These are phyloP conservation scores for Curvularia verruculosa DNA, from an alignment of 2,329 filamentous ascomycete genomes.

Conservation along the genomic window DNA sequence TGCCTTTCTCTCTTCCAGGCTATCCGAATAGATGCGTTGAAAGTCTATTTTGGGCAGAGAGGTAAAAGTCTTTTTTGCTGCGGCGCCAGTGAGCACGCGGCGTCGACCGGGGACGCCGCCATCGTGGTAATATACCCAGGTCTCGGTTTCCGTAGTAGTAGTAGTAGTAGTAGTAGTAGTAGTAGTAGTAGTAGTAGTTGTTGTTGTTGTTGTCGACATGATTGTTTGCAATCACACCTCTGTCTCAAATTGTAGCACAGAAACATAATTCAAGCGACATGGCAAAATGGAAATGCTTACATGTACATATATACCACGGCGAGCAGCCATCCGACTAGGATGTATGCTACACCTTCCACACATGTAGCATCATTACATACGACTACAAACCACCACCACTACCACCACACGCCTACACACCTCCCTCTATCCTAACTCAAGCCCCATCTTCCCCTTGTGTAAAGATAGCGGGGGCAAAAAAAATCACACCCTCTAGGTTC, in stretches of 20 bases:
- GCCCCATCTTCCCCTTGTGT: too few relatives aligned
- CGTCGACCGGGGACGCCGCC: constrained; percentile 38
- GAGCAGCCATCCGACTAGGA: background rate
- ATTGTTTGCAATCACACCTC: too few relatives aligned
- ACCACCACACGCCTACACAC: background rate
- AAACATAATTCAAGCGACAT: too few relatives aligned
- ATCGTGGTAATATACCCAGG: constrained; percentile 42
- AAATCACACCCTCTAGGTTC: too few relatives aligned
- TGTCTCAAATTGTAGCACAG: too few relatives aligned
- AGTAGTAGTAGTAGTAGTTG: constrained; percentile 18
- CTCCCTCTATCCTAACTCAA: too few relatives aligned
- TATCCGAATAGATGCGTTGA: constrained; percentile 36
- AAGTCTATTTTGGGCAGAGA: constrained; percentile 41
- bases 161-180: constrained; percentile 19
- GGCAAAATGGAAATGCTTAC: too few relatives aligned
- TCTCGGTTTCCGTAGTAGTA: constrained; percentile 18
- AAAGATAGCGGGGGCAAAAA: too few relatives aligned
- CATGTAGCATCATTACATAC: background rate
- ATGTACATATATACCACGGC: constrained; percentile 6
- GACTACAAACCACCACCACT: background rate
- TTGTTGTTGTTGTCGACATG: constrained; percentile 19
- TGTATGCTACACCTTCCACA: constrained; percentile 11
- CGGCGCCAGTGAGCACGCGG: constrained; percentile 32
- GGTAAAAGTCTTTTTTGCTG: constrained; percentile 34
- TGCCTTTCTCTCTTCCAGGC: constrained; percentile 31